Base-by-base conservation (phyloP, 768 basidiomycete genomes). In the Trametes cubensis region DNA sequence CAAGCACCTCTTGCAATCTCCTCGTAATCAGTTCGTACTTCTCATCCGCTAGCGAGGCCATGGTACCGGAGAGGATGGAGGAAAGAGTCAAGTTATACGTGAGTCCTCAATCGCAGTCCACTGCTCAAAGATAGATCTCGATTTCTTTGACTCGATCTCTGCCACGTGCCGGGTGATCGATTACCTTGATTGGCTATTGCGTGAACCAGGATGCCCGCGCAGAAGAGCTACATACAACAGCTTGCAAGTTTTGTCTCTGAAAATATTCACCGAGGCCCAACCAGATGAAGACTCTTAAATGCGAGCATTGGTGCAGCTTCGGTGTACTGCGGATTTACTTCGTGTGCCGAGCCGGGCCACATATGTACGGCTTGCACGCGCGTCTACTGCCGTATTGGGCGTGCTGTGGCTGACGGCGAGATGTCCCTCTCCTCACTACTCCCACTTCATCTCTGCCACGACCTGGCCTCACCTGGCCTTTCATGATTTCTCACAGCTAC, bases 21-120 rank as follows among this genome's bases (percentile, higher is more conserved):
- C 95, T 79, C 1, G 92, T 95, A 60, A 99, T 95, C 47, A 97
- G 77, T 25, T 90, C 83, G 78, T 83, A 95, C 71, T 83, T 88
- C 63, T 82, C 72, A 42, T 76, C 75, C 1, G 74, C 70, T n/a
- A 70, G 57, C 18, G 70, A 44, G 28, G 38, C 57, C 34, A 54
- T 53, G 11, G 2, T 21, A 41, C n/a, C 49, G 20, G 25, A 28
- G 21, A 21, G 21, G 20, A 3, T 49, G 49, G 23, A 26, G 44
- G 39, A 48, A 28, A 11, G 50, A 52, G 49, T n/a, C 41, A 58
- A 42, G 47, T 15, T n/a, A 6, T n/a, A 6, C 17, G 26, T 25
- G 41, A n/a, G 48, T 26, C 2, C 51, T 21, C 20, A 53, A 39
- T 20, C 26, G 48, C 48, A 41, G 28, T 1, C 38, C 51, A 28